These are phyloP conservation scores for Coemansia umbellata DNA, from an alignment of 192 early-diverging fungal species.

Conservation along the genomic window DNA sequence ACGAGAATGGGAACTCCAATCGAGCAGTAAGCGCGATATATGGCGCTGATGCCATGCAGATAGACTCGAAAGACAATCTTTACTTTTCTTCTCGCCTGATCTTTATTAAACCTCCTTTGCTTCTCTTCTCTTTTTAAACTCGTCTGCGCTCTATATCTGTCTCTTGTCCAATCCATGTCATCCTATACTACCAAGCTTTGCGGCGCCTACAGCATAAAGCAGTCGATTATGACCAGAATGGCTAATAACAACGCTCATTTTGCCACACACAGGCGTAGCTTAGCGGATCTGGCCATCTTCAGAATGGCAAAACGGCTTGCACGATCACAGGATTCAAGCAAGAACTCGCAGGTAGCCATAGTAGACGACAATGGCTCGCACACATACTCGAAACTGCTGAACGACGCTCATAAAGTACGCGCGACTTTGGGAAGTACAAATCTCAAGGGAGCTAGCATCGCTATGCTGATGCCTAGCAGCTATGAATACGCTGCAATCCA, in stretches of 20 bases:
- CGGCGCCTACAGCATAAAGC: background rate
- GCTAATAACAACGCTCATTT: background rate
- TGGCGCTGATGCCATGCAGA: too few relatives aligned
- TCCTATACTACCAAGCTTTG: background rate
- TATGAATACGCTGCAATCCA: constrained; percentile 66
- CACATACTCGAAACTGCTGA: constrained; percentile 37
- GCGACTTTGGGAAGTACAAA: constrained; percentile 14
- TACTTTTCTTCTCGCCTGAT: too few relatives aligned
- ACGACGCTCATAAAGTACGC: constrained; percentile 37
- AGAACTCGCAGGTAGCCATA: constrained; percentile 18
- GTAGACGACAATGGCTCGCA: constrained; percentile 38
- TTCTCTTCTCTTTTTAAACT: too few relatives aligned
- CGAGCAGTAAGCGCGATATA: too few relatives aligned
- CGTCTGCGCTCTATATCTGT: too few relatives aligned
- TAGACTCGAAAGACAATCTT: too few relatives aligned
- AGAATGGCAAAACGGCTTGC: constrained; percentile 21
- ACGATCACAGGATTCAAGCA: constrained; percentile 5
- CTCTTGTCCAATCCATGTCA: background rate
- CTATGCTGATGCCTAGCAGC: constrained; percentile 52
- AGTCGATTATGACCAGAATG: background rate
- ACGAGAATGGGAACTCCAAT: too few relatives aligned
- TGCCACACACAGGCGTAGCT: constrained; percentile 5
- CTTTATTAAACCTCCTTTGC: too few relatives aligned
- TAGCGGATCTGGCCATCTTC: constrained; percentile 45
- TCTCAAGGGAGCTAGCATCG: constrained; percentile 30